phyloP scores from a whole-genome alignment of 202 grass and related monocot species.

The Musa balbisiana region DNA sequence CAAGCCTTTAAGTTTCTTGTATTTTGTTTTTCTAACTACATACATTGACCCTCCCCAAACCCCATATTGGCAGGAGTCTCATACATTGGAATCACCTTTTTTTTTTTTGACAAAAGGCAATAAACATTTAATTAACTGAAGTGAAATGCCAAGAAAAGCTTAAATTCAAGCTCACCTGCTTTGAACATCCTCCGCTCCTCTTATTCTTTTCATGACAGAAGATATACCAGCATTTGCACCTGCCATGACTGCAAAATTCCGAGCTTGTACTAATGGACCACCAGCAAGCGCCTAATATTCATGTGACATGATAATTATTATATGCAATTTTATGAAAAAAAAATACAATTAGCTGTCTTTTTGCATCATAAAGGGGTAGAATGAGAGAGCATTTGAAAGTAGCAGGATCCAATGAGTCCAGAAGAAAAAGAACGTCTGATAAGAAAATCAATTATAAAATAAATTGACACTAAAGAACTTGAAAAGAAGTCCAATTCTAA shows the following conservation, averaged over 20 bases:
- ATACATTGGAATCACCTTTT: too few species aligned
- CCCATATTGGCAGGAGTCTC: too few species aligned
- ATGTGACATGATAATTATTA: neutral
- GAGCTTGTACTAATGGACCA: conserved; percentile 79
- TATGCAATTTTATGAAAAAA: neutral
- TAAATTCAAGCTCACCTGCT: conserved; percentile 43
- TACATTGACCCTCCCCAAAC: too few species aligned
- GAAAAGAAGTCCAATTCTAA: neutral
- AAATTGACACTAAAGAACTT: neutral
- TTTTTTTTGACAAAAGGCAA: too few species aligned
- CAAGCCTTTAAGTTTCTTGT: too few species aligned
- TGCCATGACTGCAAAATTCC: conserved; percentile 96
- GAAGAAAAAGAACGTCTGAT: neutral
- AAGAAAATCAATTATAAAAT: neutral
- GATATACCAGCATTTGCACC: conserved; percentile 91
- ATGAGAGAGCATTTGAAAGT: neutral
- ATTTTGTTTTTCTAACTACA: too few species aligned
- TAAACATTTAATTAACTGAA: too few species aligned
- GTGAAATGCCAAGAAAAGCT: conserved; percentile 3
- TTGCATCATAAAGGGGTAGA: neutral
- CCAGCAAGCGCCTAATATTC: conserved; percentile 67
- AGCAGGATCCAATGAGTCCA: neutral
- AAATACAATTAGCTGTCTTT: neutral
- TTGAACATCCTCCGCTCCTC: conserved; percentile 91
- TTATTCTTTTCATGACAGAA: conserved; percentile 85